Evolutionary conservation across 305 asterid species (phyloP).

Genomic region (Fraxinus greggii): DNA sequence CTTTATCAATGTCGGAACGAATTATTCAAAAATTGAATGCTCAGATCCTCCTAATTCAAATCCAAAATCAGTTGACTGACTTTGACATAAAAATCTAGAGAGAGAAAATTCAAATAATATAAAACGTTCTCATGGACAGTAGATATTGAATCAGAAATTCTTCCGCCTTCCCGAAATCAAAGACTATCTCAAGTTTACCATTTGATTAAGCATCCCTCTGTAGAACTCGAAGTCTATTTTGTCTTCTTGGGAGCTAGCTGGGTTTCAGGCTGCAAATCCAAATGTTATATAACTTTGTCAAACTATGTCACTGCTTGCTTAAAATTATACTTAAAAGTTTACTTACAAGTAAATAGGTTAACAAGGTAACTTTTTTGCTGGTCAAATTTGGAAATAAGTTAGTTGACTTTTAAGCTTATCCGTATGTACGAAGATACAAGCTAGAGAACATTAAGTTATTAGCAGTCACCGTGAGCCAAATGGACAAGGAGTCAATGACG

Average conservation of each 20-base stretch:
- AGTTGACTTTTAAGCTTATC: not conserved
- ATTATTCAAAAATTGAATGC: not conserved
- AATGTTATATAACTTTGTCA: not conserved
- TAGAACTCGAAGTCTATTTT: conserved; percentile 30
- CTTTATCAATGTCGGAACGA: not conserved
- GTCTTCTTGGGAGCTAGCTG: conserved; percentile 58
- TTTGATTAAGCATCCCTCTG: not conserved
- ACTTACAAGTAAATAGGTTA: not conserved
- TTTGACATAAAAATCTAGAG: not conserved
- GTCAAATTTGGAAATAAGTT: not conserved
- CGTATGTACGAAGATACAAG: not conserved
- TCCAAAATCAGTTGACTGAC: not conserved
- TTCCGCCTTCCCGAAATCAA: not conserved
- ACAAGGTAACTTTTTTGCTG: not conserved
- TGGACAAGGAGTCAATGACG: not conserved
- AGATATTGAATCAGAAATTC: not conserved
- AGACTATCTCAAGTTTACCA: not conserved
- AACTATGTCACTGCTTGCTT: not conserved
- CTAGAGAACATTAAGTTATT: not conserved
- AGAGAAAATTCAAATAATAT: not conserved
- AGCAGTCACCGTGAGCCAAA: not conserved
- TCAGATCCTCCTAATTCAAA: not conserved
- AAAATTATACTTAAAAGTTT: not conserved
- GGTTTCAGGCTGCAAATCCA: conserved; percentile 52
- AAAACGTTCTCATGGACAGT: not conserved